A percentile compares a stretch with the other conserved stretches of the same genome.
phyloP scores from a whole-genome alignment of 176 grass and related monocot genomes.

The sorghum (Sorghum bicolor) region DNA sequence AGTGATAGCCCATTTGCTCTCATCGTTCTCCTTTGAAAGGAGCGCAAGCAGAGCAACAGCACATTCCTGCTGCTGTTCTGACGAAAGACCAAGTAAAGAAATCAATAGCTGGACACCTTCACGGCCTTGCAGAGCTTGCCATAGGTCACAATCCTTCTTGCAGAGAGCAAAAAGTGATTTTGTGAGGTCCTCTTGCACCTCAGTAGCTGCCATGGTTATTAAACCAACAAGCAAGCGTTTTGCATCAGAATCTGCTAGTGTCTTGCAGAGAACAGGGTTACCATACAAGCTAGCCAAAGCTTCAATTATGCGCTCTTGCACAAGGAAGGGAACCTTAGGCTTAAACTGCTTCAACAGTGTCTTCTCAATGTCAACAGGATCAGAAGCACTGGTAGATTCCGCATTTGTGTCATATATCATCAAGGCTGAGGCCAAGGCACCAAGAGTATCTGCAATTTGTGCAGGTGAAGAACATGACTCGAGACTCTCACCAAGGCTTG shows the following conservation, averaged over 20 bases:
- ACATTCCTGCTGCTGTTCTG: constrained; percentile 99
- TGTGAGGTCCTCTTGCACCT: constrained; percentile 88
- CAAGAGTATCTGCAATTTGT: constrained; percentile 96
- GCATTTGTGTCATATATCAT: constrained; percentile 98
- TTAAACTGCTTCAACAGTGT: constrained; percentile 94
- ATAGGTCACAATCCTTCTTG: constrained; percentile 88
- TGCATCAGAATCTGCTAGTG: constrained; percentile 84
- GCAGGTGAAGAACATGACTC: constrained; percentile 93
- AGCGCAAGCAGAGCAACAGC: constrained; percentile 91
- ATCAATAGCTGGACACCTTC: constrained; percentile 98
- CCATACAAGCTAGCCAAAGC: constrained; percentile 98
- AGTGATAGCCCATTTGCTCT: constrained; percentile 99
- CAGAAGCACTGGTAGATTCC: constrained; percentile 80
- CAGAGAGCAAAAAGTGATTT: constrained; percentile 89
- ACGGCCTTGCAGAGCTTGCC: constrained; percentile 98
- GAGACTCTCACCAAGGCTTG: constrained; percentile 96
- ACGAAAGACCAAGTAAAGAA: constrained; percentile 97
- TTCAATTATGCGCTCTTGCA: constrained; percentile 97
- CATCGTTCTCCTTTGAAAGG: constrained; percentile 98
- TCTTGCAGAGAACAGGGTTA: constrained; percentile 81
- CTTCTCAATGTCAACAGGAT: constrained; percentile 84
- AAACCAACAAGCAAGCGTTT: constrained; percentile 90
- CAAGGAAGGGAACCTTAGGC: constrained; percentile 78
- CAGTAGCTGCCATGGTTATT: constrained; percentile 90
- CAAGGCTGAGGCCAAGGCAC: constrained; percentile 95